Base-by-base conservation (phyloP, 2,329 filamentous ascomycete genomes). In the Botrytis aclada region DNA sequence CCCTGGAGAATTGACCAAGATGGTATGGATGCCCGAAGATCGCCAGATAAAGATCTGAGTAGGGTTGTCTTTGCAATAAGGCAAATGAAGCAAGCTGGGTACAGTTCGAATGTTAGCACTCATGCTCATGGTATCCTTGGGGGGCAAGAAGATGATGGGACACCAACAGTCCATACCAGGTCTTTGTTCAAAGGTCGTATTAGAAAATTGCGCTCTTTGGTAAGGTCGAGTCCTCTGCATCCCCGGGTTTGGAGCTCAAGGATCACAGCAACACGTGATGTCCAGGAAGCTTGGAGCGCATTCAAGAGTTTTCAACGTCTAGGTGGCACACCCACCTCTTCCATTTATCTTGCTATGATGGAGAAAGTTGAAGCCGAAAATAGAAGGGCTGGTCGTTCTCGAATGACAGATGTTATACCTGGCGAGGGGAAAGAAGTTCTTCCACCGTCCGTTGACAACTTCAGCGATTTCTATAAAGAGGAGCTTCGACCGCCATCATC, bases 381-480 rank as follows among this genome's bases (percentile, higher is more conserved):
- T 6, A 77, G 81, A 37, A 74, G 78, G 29, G 66, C 76, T 4
- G 77, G 78, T 25, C 77, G 79, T 45, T 70, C 56, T 9, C 18
- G 29, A n/a, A 34, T 45, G 9, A 65, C 69, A 62, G 78, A 72
- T 39, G 74, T 84, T 22, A 78, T 88, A 2, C 88, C 91, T 9
- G 92, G 92, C 20, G 91, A 93, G 76, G 83, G 83, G 56, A 84
- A 82, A 74, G 88, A 91, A 78, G 83, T 86, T 14, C 82, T 86
- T 20, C 84, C 87, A 0, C 84, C 88, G 32, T 82, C 89, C 32
- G 85, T 88, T 72, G 82, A 83, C 80, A 92, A 85, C 80, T 86
- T 85, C 78, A 92, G 85, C 73, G 86, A 90, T n/a, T 88, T 90
- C 71, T 91, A 92, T 73, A 88, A 88, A 76, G 86, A 88, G 56